Evolutionary conservation across 2,329 filamentous ascomycete genomes (phyloP).

Genomic region (Aspergillus uvarum): DNA sequence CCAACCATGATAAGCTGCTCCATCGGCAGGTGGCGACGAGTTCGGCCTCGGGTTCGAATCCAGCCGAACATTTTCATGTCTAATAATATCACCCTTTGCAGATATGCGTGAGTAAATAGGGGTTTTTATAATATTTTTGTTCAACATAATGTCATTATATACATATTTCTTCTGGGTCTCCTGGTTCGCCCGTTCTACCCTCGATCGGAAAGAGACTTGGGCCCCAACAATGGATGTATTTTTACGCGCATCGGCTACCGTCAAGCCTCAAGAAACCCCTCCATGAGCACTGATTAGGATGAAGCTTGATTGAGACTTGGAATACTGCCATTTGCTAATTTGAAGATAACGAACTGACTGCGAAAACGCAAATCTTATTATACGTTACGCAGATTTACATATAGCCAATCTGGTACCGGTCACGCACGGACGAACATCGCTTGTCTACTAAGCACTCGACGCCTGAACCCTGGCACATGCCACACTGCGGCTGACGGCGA

Average conservation of each 20-base stretch:
- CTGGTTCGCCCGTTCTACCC: not conserved
- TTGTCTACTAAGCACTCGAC: not conserved
- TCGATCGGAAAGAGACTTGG: not conserved
- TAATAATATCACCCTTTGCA: not conserved
- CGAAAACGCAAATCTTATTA: not conserved
- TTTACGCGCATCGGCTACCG: not conserved
- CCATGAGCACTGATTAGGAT: not conserved
- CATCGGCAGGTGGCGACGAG: not conserved
- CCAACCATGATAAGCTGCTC: not conserved
- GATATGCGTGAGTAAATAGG: not conserved
- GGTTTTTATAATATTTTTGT: not conserved
- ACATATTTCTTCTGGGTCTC: not conserved
- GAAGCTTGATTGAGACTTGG: not conserved
- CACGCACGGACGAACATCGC: not conserved
- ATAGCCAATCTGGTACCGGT: not conserved
- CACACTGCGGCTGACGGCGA: conserved; percentile 5
- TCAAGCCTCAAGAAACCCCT: not conserved
- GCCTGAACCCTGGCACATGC: not conserved
- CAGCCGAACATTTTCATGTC: not conserved
- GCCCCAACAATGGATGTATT: not conserved
- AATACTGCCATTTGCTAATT: too few relatives aligned
- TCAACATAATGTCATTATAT: not conserved
- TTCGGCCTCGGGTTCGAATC: not conserved
- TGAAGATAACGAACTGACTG: not conserved
- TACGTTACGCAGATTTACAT: not conserved